Base-by-base conservation (phyloP, 2,329 filamentous ascomycete genomes). In the Fusarium sp. region DNA sequence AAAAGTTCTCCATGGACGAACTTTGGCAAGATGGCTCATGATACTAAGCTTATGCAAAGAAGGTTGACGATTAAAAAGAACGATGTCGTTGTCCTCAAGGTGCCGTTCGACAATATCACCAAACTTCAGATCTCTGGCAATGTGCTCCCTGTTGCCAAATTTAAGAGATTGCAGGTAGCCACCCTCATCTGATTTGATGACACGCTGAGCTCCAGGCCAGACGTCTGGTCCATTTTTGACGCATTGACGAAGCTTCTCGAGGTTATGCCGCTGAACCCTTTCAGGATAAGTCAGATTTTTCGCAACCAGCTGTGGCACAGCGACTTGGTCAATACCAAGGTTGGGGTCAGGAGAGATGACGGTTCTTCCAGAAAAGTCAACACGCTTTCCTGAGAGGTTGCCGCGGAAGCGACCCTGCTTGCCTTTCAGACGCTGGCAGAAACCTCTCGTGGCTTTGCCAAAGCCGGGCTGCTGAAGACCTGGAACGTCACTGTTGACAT, bases 41-140 rank as follows among this genome's bases (percentile, higher is more conserved):
- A 99, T 99, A 89, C 93, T 97, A 69, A 99, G 91, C 79, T 98
- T 99, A 85, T 99, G 96, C 11, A 99, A 87, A 2, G 96, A 99
- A 0, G 96, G 96, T 76, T 99, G 96, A 64, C 96, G 93, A 76
- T 99, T 99, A 86, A 99, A 99, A 1, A 99, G 87, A 3, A 98
- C 95, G 70, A 98, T 91, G 77, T 99, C 96, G 47, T 93, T 92
- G 74, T 99, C 95, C 76, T 97, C 93, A 3, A 99, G 85, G 81
- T 99, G 96, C 29, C 96, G 90, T 76, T 99, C 94, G 7, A 99
- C 95, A 35, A 95, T 84, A 77, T 99, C 96, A 15, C 96, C 96
- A 73, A 92, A 87, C 48, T 88, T 85, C 21, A 99, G 85, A 42
- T 92, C 84, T 25, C 90, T 87, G 0, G 95, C 93, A n/a, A 90